Evolutionary conservation across 192 early-diverging fungal genomes (phyloP).

Genomic region (Umbelopsis ramanniana): DNA sequence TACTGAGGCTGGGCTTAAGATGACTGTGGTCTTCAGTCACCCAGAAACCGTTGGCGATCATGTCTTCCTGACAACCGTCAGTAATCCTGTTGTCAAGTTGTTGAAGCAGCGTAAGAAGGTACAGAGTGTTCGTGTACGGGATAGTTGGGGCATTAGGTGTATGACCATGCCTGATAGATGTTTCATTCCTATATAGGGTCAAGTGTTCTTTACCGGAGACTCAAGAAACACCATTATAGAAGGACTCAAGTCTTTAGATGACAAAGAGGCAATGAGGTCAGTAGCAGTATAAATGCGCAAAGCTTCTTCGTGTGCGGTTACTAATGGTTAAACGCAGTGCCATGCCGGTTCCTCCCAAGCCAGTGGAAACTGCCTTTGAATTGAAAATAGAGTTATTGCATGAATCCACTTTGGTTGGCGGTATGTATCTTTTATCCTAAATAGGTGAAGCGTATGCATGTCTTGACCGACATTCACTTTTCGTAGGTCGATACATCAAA

Average conservation of each 20-base stretch:
- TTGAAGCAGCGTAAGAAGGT: constrained; percentile 59
- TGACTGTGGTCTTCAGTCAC: constrained; percentile 59
- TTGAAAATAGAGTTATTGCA: constrained; percentile 46
- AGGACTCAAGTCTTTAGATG: constrained; percentile 45
- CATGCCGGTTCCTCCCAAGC: constrained; percentile 30
- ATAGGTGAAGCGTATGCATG: background rate
- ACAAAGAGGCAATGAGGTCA: constrained; percentile 50
- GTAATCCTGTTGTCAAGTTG: constrained; percentile 58
- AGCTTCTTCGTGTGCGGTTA: background rate
- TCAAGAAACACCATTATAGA: constrained; percentile 48
- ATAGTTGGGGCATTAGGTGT: background rate
- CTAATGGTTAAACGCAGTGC: constrained; percentile 23
- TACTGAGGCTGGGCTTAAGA: constrained; percentile 47
- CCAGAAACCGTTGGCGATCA: constrained; percentile 60
- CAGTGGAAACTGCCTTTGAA: constrained; percentile 31
- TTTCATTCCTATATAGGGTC: constrained; percentile 38
- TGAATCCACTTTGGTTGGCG: constrained; percentile 65
- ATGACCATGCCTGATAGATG: background rate
- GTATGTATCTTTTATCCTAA: constrained; percentile 10
- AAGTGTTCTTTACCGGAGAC: constrained; percentile 48
- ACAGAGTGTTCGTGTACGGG: background rate
- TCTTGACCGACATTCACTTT: background rate
- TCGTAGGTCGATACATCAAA: constrained; percentile 70
- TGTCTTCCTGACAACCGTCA: constrained; percentile 60
- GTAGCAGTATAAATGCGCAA: background rate